A percentile compares a stretch with the other conserved stretches of the same genome.
Conservation (phyloP, 2,329 filamentous ascomycete genomes). For the Chaetothyriales sp. region DNA sequence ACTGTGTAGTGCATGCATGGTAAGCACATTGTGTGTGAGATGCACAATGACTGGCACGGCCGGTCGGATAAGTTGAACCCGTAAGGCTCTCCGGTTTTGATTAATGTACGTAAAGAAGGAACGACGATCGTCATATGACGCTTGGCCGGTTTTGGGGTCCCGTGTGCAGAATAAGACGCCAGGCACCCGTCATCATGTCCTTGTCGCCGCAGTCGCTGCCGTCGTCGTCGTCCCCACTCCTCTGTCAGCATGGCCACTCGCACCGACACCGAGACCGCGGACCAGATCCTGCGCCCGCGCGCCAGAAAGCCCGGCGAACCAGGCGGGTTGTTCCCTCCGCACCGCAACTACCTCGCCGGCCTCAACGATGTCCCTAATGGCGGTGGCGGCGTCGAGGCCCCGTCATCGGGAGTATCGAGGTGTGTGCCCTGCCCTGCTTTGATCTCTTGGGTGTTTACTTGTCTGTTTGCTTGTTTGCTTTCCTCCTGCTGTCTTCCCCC, state of each 20-base stretch:
- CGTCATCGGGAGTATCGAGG: slow-evolving; percentile 24
- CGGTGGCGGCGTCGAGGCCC: slow-evolving; percentile 19
- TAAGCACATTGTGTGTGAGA: too few species aligned
- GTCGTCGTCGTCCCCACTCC: slow-evolving; percentile 5
- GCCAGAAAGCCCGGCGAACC: slow-evolving; percentile 3
- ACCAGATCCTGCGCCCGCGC: slow-evolving; percentile 12
- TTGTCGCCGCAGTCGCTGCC: background rate
- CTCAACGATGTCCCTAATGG: slow-evolving; percentile 15
- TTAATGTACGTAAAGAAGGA: too few species aligned
- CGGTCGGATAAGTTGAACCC: too few species aligned
- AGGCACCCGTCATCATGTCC: background rate
- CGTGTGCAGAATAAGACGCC: background rate
- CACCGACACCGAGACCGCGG: slow-evolving; percentile 3
- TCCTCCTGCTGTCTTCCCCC: background rate
- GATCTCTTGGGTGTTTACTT: background rate
- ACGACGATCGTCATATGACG: too few species aligned
- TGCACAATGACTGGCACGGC: too few species aligned
- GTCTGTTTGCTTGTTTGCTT: slow-evolving; percentile 3
- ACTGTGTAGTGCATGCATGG: too few species aligned
- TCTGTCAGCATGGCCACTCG: slow-evolving; percentile 10
- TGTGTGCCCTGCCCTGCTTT: slow-evolving; percentile 8
- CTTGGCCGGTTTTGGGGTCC: background rate
- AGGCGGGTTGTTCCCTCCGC: background rate
- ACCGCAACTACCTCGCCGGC: background rate
- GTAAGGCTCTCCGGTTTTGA: too few species aligned